Evolutionary conservation across 139 green algal genomes (phyloP).

Genomic region (Diplosphaera chodatii): DNA sequence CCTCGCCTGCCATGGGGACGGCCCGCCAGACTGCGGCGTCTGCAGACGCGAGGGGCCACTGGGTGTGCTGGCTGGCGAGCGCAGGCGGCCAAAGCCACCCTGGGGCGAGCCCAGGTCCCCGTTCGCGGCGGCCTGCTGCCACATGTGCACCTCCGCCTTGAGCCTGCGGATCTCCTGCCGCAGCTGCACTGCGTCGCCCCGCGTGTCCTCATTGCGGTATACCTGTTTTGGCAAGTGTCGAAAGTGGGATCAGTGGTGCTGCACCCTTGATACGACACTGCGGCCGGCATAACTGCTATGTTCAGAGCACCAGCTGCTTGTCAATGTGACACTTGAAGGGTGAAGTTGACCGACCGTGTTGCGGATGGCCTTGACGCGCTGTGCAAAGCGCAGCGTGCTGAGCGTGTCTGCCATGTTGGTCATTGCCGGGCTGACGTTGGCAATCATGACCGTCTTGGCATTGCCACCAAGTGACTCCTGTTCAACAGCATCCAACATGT

Average conservation of each 20-base stretch:
- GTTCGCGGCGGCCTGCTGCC: neutral
- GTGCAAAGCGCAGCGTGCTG: conserved; percentile 85
- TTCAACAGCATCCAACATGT: too few species aligned
- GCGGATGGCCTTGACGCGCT: conserved; percentile 81
- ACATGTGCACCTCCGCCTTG: conserved; percentile 31
- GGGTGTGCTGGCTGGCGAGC: conserved; percentile 2
- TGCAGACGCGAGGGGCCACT: neutral
- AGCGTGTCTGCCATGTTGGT: conserved; percentile 69
- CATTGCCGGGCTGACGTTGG: conserved; percentile 70
- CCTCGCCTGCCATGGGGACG: neutral
- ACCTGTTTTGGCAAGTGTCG: too few species aligned
- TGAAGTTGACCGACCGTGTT: too few species aligned
- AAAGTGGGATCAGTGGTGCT: too few species aligned
- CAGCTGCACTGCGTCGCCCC: conserved; percentile 48
- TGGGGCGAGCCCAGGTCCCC: neutral
- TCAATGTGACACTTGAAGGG: too few species aligned
- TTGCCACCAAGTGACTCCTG: conserved; percentile 92
- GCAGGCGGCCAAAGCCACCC: neutral
- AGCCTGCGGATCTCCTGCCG: conserved; percentile 52
- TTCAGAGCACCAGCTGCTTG: too few species aligned
- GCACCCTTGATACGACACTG: too few species aligned
- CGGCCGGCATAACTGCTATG: too few species aligned
- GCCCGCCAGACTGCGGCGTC: neutral
- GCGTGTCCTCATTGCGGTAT: conserved; percentile 48
- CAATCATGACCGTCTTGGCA: conserved; percentile 90